These are phyloP conservation scores for Geotrichum europaeum DNA, from an alignment of 1,139 yeast species.

Conservation along the genomic window DNA sequence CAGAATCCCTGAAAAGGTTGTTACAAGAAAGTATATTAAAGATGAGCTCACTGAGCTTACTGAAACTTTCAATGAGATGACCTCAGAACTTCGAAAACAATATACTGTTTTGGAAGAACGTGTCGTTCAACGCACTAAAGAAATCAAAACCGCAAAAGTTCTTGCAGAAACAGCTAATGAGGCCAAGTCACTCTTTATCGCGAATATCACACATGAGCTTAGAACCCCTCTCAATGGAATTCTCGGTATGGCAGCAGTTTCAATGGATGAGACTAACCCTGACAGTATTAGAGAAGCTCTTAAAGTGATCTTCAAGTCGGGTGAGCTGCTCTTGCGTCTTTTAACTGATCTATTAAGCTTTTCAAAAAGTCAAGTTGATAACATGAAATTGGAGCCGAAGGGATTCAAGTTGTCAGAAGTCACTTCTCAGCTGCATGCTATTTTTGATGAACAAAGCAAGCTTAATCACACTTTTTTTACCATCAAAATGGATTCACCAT, in stretches of 20 bases:
- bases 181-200: constrained; percentile 88
- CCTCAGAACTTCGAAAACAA: constrained; percentile 80
- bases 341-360: constrained; percentile 81
- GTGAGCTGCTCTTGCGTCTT: constrained; percentile 77
- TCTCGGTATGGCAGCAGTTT: constrained; percentile 87
- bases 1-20: constrained; percentile 32
- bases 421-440: constrained; percentile 77
- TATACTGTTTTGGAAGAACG: constrained; percentile 81
- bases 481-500: constrained; percentile 41
- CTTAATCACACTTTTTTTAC: constrained; percentile 58
- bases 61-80: constrained; percentile 89
- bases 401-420: constrained; percentile 68
- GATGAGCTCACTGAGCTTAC: constrained; percentile 89
- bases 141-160: constrained; percentile 51
- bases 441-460: constrained; percentile 76
- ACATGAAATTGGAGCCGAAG: constrained; percentile 73
- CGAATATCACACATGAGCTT: constrained; percentile 87
- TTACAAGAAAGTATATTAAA: constrained; percentile 38
- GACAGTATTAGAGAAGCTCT: constrained; percentile 63
- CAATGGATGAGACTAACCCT: constrained; percentile 75
- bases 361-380: constrained; percentile 68
- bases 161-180: constrained; percentile 67
- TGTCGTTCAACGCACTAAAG: constrained; percentile 77
- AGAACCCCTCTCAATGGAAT: constrained; percentile 91
- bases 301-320: constrained; percentile 76